Base-by-base conservation (phyloP, 2,329 filamentous ascomycete genomes). In the Sporothrix schenckii region DNA sequence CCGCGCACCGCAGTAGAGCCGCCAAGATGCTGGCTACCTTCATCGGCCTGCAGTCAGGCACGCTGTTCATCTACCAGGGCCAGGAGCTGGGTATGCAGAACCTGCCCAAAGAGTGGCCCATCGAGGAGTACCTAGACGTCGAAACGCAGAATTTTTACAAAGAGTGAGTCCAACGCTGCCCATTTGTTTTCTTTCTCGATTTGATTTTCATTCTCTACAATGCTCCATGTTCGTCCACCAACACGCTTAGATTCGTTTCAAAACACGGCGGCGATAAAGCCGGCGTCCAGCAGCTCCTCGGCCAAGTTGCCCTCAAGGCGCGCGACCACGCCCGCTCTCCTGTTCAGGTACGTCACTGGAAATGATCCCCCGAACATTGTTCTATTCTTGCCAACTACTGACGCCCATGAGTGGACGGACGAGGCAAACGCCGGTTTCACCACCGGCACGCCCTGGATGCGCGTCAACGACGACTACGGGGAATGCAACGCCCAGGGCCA, bases 81-180 rank as follows among this genome's bases (percentile, higher is more conserved):
- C 84, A 88, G 73, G 86, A 88, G 75, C 82, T 88, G 44, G 86
- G 85, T 7, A 86, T 87, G 83, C 74, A 81, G 69, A 88, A 87
- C 71, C 79, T 83, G 4, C 85, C 86, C 0, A 72, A 74, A 19
- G 74, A 80, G 0, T 88, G 85, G 85, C 74, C 77, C 3, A 80
- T 86, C 16, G 79, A 80, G 0, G 81, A 83, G 44, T 82, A 83
- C 75, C 80, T 82, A 72, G 83, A 85, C 74, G 80, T 84, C 13
- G 47, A 50, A 16, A 50, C 47, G 47, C 47, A 50, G 47, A 50
- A 9, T 16, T 50, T 50, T 16, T 50, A 50, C 47, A 50, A 50
- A 50, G 47, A 50, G 47, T 50, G 47, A 13, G 47, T 50, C 24
- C 24, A 24, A 24, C 24, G 24, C 24, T 24, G 24, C 24, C 24